Evolutionary conservation across 2,329 filamentous ascomycete species (phyloP).

Genomic region (Botrytis deweyae): DNA sequence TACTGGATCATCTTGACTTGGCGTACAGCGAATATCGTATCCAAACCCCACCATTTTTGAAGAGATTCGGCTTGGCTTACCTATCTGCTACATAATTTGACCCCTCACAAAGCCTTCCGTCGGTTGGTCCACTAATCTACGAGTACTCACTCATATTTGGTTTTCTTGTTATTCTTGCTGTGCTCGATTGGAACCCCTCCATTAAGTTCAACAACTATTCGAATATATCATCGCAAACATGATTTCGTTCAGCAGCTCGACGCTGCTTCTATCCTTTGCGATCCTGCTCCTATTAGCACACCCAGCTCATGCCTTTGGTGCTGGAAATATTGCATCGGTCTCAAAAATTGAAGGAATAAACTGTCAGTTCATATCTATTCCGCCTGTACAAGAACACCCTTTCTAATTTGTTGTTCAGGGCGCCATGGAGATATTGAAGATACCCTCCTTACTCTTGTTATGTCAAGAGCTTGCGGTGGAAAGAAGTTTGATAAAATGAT

Average conservation of each 20-base stretch:
- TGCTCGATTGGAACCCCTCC: conserved; percentile 15
- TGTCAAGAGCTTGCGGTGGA: conserved; percentile 60
- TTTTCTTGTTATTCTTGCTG: neutral
- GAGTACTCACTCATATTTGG: neutral
- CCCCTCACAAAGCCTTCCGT: conserved; percentile 7
- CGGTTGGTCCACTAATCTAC: neutral
- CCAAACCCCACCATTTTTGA: conserved; percentile 13
- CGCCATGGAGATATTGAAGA: conserved; percentile 93
- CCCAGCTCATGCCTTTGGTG: conserved; percentile 76
- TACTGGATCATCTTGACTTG: conserved; percentile 7
- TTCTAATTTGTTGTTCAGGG: conserved; percentile 47
- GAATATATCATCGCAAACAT: conserved; percentile 28
- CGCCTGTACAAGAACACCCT: neutral
- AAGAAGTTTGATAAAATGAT: conserved; percentile 89
- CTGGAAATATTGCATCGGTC: conserved; percentile 81
- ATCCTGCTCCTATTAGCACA: conserved; percentile 66
- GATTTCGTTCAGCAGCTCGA: conserved; percentile 35
- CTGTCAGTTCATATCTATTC: conserved; percentile 50
- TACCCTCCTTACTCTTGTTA: conserved; percentile 69
- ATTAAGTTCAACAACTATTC: conserved; percentile 18
- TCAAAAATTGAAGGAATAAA: conserved; percentile 82
- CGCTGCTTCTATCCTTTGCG: conserved; percentile 43
- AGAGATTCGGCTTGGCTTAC: conserved; percentile 3
- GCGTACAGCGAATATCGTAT: conserved; percentile 6
- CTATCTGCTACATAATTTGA: neutral